phyloP scores from a whole-genome alignment of 768 basidiomycete genomes.

The Chalciporus pseudorubinellus region DNA sequence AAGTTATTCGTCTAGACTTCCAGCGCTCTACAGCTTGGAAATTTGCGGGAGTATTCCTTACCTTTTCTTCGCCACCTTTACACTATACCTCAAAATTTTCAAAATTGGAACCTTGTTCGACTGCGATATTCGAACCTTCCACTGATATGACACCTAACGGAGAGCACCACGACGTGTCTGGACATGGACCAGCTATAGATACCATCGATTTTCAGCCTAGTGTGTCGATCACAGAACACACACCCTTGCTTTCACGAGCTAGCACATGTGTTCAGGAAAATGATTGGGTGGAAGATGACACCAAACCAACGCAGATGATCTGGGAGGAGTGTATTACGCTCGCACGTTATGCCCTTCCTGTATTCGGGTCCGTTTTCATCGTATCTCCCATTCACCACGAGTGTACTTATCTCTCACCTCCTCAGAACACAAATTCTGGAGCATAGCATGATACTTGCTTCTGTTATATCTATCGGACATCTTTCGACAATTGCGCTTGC shows the following conservation, averaged over 20 bases:
- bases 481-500: constrained; percentile 88
- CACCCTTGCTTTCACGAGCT: constrained; percentile 51
- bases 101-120: background rate
- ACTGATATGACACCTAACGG: background rate
- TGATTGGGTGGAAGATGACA: background rate
- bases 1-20: too few species aligned
- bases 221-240: constrained; percentile 38
- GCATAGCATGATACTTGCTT: constrained; percentile 80
- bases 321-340: background rate
- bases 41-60: too few species aligned
- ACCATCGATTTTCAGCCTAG: background rate
- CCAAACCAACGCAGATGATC: background rate
- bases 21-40: too few species aligned
- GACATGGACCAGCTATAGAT: background rate
- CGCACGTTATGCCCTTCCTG: background rate
- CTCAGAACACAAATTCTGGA: constrained; percentile 69
- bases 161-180: background rate
- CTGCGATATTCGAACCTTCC: background rate
- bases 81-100: background rate
- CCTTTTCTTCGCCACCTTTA: background rate
- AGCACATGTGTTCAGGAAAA: constrained; percentile 56
- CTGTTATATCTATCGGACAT: constrained; percentile 88
- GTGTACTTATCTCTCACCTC: background rate
- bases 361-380: background rate
- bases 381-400: background rate